Percentiles rank a stretch among this genome's conserved stretches.
Conservation (phyloP, 371 early-diverging fungal genomes). For the Actinomortierella wolfii region DNA sequence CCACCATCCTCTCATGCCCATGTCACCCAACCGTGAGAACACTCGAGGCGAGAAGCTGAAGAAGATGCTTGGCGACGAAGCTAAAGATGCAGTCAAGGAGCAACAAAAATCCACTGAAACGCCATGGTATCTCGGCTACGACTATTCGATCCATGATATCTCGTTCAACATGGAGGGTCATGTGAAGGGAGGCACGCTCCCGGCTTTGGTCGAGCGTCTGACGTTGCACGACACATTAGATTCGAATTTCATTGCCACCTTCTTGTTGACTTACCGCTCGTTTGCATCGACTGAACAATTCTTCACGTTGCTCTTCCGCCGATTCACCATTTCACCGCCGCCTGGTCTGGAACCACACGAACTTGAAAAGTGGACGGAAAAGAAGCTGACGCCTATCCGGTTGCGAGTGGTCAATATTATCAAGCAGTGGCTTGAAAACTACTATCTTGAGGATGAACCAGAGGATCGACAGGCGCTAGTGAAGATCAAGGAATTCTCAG, state of each 20-base stretch:
- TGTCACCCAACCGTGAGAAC: slow-evolving; percentile 2
- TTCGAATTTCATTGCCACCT: slow-evolving; percentile 76
- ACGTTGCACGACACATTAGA: slow-evolving; percentile 85
- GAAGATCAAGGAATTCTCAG: slow-evolving; percentile 64
- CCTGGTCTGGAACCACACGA: slow-evolving; percentile 69
- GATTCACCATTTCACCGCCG: slow-evolving; percentile 79
- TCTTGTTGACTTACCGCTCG: slow-evolving; percentile 88
- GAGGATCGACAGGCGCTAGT: slow-evolving; percentile 70
- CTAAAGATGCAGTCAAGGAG: slow-evolving; percentile 9
- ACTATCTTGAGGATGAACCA: slow-evolving; percentile 78
- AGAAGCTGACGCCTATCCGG: slow-evolving; percentile 84
- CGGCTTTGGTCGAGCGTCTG: slow-evolving; percentile 85
- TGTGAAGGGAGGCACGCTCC: slow-evolving; percentile 87
- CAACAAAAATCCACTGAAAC: slow-evolving; percentile 25
- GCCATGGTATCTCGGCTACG: slow-evolving; percentile 79
- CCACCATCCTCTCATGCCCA: neutral
- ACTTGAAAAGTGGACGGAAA: slow-evolving; percentile 79
- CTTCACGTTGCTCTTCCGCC: slow-evolving; percentile 66
- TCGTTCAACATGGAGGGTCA: slow-evolving; percentile 79
- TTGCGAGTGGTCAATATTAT: slow-evolving; percentile 89
- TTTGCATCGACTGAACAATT: slow-evolving; percentile 82
- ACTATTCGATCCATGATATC: slow-evolving; percentile 78
- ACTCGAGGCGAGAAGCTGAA: slow-evolving; percentile 45
- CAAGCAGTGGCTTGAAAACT: slow-evolving; percentile 89
- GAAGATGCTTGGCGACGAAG: slow-evolving; percentile 48